Base-by-base conservation (phyloP, 2,329 filamentous ascomycete species). In the Pseudogymnoascus sp. region DNA sequence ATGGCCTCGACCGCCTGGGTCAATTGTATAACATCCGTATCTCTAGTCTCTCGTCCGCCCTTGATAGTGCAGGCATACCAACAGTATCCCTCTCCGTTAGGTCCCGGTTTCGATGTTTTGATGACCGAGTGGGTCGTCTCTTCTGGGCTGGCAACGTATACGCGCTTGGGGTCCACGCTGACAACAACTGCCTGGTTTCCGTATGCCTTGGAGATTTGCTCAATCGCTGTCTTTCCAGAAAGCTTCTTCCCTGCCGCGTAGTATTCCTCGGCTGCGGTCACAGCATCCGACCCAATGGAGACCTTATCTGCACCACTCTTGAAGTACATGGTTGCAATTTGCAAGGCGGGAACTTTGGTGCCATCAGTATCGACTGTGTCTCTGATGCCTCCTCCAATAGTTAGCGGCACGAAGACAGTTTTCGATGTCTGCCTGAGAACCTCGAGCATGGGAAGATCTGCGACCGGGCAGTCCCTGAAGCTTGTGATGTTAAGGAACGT, bases 51-150 rank as follows among this genome's bases (percentile, higher is more conserved):
- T 64, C 94, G 86, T 6, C 94, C 94, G 53, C 94, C 94, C 77
- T 93, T 95, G 77, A 96, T 91, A 6, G 94, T 99, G 77, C 94
- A 97, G 62, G 94, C 92, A 73, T 97, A 99, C 93, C 93, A 99
- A 78, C 91, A 96, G 75, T 85, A 88, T 59, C 79, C 77, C 74
- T 97, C 90, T 28, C 91, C 91, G 43, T 82, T 81, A 20, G 89
- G 86, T 7, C 92, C 91, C 0, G 84, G 85, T 64, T 78, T 82
- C 0, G 75, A 72, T 0, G 93, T 96, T 70, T 81, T 77, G 70
- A 97, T 77, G 12, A 87, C 90, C 74, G 78, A 76, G 74, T 94
- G 88, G 69, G 90, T 87, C 1, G 82, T 81, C 60, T 90, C 91
- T 58, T 87, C 83, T 22, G 81, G 76, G 43, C 83, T 82, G 2